Evolutionary conservation across 768 basidiomycete species (phyloP).

Genomic region (Trametes villosa): DNA sequence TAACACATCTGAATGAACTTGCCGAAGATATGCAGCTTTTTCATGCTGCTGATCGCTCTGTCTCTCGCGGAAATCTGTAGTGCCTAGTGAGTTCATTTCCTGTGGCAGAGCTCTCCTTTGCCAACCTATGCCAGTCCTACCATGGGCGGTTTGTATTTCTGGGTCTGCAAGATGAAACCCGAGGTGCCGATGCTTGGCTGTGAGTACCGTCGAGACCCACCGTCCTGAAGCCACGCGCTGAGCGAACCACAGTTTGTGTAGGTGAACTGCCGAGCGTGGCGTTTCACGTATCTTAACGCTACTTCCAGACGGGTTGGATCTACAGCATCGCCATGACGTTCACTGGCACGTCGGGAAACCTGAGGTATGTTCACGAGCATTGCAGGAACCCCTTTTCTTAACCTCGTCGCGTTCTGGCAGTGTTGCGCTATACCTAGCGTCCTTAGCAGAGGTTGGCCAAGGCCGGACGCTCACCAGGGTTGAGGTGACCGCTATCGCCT

Average conservation of each 20-base stretch:
- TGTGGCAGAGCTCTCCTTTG: background rate
- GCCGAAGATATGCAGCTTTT: slow-evolving; percentile 55
- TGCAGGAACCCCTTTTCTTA: background rate
- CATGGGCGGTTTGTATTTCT: slow-evolving; percentile 64
- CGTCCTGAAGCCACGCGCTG: background rate
- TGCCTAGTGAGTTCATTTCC: slow-evolving; percentile 48
- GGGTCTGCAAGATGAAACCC: slow-evolving; percentile 66
- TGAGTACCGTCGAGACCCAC: slow-evolving; percentile 30
- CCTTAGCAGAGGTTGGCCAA: slow-evolving; percentile 53
- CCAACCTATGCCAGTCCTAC: slow-evolving; percentile 44
- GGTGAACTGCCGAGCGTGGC: background rate
- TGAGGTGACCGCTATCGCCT: slow-evolving; percentile 57
- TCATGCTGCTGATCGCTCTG: slow-evolving; percentile 61
- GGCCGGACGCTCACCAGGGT: slow-evolving; percentile 49
- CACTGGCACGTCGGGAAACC: slow-evolving; percentile 61
- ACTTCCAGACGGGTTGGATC: slow-evolving; percentile 55
- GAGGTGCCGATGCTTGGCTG: slow-evolving; percentile 56
- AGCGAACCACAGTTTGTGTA: slow-evolving; percentile 19
- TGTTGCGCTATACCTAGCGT: slow-evolving; percentile 59
- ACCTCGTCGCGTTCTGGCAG: slow-evolving; percentile 29
- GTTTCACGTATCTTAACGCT: slow-evolving; percentile 17
- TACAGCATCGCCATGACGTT: slow-evolving; percentile 65
- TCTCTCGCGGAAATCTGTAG: slow-evolving; percentile 64
- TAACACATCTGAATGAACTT: background rate
- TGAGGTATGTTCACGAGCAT: slow-evolving; percentile 43